Base-by-base conservation (phyloP, 23 red algal genomes). In the Porphyridium purpureum region DNA sequence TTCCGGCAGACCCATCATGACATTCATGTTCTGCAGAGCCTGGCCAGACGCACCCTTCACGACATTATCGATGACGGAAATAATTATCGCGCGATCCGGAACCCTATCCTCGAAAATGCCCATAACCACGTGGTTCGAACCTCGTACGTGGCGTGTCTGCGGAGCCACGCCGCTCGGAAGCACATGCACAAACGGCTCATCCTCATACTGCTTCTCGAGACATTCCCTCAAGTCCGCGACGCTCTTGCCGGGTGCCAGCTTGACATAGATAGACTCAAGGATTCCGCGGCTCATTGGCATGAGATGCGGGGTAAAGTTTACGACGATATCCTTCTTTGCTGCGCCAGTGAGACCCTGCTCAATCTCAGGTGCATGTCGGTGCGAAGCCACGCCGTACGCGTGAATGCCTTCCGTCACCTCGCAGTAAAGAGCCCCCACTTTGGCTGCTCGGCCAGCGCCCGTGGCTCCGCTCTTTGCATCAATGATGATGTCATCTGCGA, bases 11-110 rank as follows among this genome's bases (percentile, higher is more conserved):
- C 71, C 88, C 44, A 77, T 55, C 81, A 95, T 85, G n/a, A 95
- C 50, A 50, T 95, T 95, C 77, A 95, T 84, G 47, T 95, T 95
- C 48, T 95, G 88, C 51, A 95, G 50, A 15, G 88, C 88, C 52
- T 95, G 88, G 28, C 88, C 88, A 28, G 54, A 66, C 22, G 88
- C 88, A 5, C 88, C 88, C 59, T 95, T 95, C 57, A 95, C 88
- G 1, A 95, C 60, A 55, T 95, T 95, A 36, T 95, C 88, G 53
- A 95, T 60, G 3, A 52, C 71, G 15, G 51, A 69, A 31, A 95
- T 49, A 33, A 95, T 64, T 21, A 95, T 95, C 4, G 71, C 78
- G 32, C 88, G 71, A 35, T 66, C 81, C 31, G 60, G 33, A 14
- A 84, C 34, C 15, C 72, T 49, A 55, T 95, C 79, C 11, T 64